Percentiles rank a stretch among this genome's conserved stretches.
Evolutionary conservation across 1,139 yeast species (phyloP).

Genomic region (Trichomonascaceae sp.): DNA sequence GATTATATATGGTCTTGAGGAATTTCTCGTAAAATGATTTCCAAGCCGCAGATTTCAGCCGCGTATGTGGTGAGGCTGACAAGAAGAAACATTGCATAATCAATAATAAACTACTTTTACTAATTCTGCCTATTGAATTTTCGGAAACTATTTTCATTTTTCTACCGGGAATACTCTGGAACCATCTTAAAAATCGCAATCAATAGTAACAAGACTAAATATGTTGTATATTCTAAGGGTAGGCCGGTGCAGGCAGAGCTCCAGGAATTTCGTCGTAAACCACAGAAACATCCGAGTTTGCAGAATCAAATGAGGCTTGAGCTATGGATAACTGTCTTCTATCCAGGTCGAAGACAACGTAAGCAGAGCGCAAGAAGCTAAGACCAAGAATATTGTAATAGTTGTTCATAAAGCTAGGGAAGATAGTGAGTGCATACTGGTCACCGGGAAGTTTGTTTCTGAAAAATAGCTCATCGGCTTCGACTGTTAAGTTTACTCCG

Average conservation of each 20-base stretch:
- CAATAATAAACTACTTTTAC: no score
- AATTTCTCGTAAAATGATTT: no score
- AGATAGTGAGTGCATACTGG: conserved; percentile 23
- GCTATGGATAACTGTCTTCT: conserved; percentile 61
- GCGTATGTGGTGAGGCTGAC: no score
- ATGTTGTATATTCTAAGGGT: no score
- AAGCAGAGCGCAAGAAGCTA: conserved; percentile 65
- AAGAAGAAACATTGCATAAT: no score
- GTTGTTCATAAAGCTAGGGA: conserved; percentile 22
- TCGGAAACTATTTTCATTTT: no score
- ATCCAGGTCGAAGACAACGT: conserved; percentile 73
- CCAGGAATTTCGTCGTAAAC: conserved; percentile 17
- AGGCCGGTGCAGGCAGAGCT: conserved; percentile 6
- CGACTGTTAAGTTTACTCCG: conserved; percentile 27
- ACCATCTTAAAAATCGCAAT: no score
- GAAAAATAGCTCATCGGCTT: conserved; percentile 24
- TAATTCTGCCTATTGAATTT: no score
- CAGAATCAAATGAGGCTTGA: conserved; percentile 36
- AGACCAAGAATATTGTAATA: conserved; percentile 54
- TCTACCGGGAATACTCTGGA: no score
- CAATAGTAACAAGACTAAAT: no score
- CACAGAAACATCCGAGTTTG: conserved; percentile 15
- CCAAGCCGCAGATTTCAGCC: no score
- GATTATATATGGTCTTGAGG: no score
- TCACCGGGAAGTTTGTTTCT: conserved; percentile 19